Evolutionary conservation across 2,329 filamentous ascomycete genomes (phyloP).

Genomic region (Fusarium aywerte): DNA sequence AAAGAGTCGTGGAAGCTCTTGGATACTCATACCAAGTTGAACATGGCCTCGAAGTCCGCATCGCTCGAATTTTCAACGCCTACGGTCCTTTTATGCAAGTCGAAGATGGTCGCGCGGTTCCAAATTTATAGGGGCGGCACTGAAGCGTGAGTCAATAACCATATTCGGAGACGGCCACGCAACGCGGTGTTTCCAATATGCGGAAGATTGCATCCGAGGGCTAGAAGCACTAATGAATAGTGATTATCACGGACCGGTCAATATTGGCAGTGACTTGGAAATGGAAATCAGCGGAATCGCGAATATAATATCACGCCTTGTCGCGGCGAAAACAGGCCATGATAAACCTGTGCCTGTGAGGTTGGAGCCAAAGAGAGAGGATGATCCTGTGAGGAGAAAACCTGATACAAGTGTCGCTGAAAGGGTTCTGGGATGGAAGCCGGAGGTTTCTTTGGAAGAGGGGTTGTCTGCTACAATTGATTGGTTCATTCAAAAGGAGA

Average conservation of each 20-base stretch:
- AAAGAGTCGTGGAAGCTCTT: slow-evolving; percentile 53
- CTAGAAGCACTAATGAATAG: slow-evolving; percentile 36
- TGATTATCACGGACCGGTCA: slow-evolving; percentile 25
- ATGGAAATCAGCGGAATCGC: slow-evolving; percentile 33
- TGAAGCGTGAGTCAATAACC: slow-evolving; percentile 26
- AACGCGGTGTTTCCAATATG: slow-evolving; percentile 32
- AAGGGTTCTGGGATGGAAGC: slow-evolving; percentile 25
- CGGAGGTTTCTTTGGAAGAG: slow-evolving; percentile 20
- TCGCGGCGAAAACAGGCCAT: slow-evolving; percentile 22
- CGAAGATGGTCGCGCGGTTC: slow-evolving; percentile 29
- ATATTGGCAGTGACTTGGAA: slow-evolving; percentile 36
- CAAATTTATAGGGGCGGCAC: slow-evolving; percentile 36
- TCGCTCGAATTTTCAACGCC: slow-evolving; percentile 39
- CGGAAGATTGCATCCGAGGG: slow-evolving; percentile 20
- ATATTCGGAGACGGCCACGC: slow-evolving; percentile 36
- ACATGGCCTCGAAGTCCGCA: slow-evolving; percentile 38
- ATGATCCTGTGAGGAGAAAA: slow-evolving; percentile 30
- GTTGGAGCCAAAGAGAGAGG: slow-evolving; percentile 27
- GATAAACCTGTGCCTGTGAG: slow-evolving; percentile 10
- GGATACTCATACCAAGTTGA: slow-evolving; percentile 45
- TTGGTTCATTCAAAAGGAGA: slow-evolving; percentile 33
- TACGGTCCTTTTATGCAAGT: slow-evolving; percentile 32
- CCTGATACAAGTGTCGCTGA: slow-evolving; percentile 30
- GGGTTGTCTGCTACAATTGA: slow-evolving; percentile 31
- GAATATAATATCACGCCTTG: slow-evolving; percentile 21